Percentiles rank a stretch among this genome's conserved stretches.
Evolutionary conservation across 768 basidiomycete genomes (phyloP).

Genomic region (Auricularia heimuer): DNA sequence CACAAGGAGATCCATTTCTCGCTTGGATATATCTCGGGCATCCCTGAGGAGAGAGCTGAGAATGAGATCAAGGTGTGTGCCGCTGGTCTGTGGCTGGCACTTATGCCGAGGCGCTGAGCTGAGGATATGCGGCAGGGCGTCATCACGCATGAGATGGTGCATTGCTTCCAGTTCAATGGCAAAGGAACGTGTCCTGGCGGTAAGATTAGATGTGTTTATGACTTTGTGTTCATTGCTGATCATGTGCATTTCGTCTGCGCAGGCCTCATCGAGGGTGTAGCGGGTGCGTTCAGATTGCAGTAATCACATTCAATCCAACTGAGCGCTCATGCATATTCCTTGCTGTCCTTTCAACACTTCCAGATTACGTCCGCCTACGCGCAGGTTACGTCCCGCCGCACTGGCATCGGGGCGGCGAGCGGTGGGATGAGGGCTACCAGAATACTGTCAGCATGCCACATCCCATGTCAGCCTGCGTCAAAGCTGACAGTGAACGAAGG

Average conservation of each 20-base stretch:
- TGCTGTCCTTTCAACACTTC: neutral
- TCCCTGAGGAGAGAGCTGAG: neutral
- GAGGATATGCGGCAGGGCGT: conserved; percentile 60
- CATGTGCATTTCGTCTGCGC: neutral
- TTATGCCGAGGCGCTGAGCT: too few species aligned
- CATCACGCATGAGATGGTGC: conserved; percentile 66
- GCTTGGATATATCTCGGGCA: conserved; percentile 44
- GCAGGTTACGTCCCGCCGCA: conserved; percentile 56
- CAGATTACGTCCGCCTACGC: conserved; percentile 64
- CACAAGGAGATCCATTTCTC: conserved; percentile 72
- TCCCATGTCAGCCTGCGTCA: neutral
- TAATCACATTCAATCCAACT: neutral
- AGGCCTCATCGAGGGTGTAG: conserved; percentile 67
- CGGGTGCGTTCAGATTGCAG: conserved; percentile 34
- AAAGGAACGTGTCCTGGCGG: conserved; percentile 49
- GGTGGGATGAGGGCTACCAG: conserved; percentile 72
- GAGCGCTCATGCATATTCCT: neutral
- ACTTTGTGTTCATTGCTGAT: neutral
- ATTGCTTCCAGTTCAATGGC: conserved; percentile 67
- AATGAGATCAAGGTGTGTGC: conserved; percentile 9
- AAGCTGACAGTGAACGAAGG: conserved; percentile 14
- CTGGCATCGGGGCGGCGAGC: conserved; percentile 43
- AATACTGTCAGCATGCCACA: conserved; percentile 28
- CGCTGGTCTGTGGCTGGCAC: too few species aligned
- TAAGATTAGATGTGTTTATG: neutral